phyloP scores from a whole-genome alignment of 75 land plant species.

The Picea glauca region DNA sequence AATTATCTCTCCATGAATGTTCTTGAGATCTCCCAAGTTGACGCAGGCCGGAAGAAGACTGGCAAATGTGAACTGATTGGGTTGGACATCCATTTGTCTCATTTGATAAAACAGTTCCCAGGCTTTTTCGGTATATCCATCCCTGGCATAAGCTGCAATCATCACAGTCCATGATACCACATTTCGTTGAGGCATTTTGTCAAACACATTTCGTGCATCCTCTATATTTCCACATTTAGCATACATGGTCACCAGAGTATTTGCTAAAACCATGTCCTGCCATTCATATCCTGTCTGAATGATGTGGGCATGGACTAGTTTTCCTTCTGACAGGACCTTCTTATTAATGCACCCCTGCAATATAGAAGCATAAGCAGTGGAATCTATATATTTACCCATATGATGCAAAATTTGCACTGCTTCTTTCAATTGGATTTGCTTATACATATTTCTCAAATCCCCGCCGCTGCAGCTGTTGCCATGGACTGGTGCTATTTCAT shows the following conservation, averaged over 20 bases:
- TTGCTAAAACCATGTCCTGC: slow-evolving; percentile 12
- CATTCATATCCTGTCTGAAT: slow-evolving; percentile 21
- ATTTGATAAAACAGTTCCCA: slow-evolving; percentile 22
- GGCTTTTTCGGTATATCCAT: slow-evolving; percentile 49
- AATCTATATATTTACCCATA: too few species aligned
- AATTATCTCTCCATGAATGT: too few species aligned
- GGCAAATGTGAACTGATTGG: slow-evolving; percentile 10
- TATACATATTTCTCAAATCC: too few species aligned
- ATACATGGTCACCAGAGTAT: slow-evolving; percentile 34
- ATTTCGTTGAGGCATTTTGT: slow-evolving; percentile 38
- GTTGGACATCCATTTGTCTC: neutral
- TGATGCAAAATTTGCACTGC: too few species aligned
- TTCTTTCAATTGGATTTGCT: too few species aligned
- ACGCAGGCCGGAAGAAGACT: slow-evolving; percentile 26
- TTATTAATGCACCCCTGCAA: too few species aligned
- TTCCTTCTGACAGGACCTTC: slow-evolving; percentile 16
- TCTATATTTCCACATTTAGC: slow-evolving; percentile 18
- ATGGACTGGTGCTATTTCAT: too few species aligned
- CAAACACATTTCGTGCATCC: slow-evolving; percentile 30
- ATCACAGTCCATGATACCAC: slow-evolving; percentile 53
- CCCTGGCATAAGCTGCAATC: slow-evolving; percentile 61
- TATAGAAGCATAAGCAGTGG: too few species aligned
- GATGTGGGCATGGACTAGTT: slow-evolving; percentile 16
- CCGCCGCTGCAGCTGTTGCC: too few species aligned
- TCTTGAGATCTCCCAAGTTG: neutral